Evolutionary conservation across 208 protist species (phyloP), one percentile per base, ranked within the genome.

Genomic region (Spironucleus salmonicida): DNA sequence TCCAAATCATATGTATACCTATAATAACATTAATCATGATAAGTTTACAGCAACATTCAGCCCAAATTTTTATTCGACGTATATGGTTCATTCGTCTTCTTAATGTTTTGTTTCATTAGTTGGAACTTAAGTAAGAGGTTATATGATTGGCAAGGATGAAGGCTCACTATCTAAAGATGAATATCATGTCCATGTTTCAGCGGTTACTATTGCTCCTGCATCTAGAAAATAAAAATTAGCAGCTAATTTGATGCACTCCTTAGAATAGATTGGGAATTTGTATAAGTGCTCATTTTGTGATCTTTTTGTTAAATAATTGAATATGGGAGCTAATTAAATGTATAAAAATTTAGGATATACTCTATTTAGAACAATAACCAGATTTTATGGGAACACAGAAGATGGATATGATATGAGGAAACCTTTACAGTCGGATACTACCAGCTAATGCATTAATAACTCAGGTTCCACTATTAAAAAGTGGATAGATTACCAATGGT

Each of bases 61-160:
- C 40, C 64, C 64, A 7, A 11, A n/a, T 32, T 71, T 71, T 35
- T 71, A 71, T n/a, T 42, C 4, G 4, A n/a, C 2, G 4, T 71
- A 71, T n/a, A 9, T 71, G 11, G 19, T 15, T 4, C n/a, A 38
- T 32, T 71, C 45, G 13, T 11, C 64, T 7, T 9, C 13, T 7
- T 35, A 71, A n/a, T 71, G 64, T 35, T 71, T 49, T 49, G 40
- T 71, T 4, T 42, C 7, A 42, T 11, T 15, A 9, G 13, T 15
- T 7, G 7, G 4, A 2, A 38, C 32, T 15, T 23, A 15, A n/a
- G 45, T 71, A 19, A 11, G 45, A 35, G 64, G 64, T 11, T 71
- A 71, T 35, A 71, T 71, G 64, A 71, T 71, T n/a, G 64, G 34
- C 15, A 71, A 71, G 64, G 64, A 71, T n/a, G 64, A 71, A n/a